phyloP scores from a whole-genome alignment of 2,329 filamentous ascomycete genomes.

The Gnomoniopsis sp. region DNA sequence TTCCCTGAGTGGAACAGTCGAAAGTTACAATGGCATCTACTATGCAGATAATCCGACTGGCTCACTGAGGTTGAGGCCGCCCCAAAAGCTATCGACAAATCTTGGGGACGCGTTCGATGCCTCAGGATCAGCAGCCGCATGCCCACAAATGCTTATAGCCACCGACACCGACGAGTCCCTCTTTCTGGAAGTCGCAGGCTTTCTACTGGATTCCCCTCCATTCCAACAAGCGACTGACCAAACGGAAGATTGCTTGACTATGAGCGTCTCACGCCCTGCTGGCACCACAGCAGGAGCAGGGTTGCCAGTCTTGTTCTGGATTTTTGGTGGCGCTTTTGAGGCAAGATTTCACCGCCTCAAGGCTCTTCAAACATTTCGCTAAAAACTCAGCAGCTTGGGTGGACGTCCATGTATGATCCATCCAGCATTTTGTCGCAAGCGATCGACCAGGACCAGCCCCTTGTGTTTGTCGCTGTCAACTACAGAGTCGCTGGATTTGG shows the following conservation, averaged over 20 bases:
- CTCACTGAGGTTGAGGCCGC: constrained; percentile 64
- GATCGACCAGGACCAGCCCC: constrained; percentile 53
- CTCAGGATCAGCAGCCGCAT: constrained; percentile 55
- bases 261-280: constrained; percentile 57
- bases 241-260: constrained; percentile 62
- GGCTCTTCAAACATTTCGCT: not conserved
- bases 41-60: constrained; percentile 70
- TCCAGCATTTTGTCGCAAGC: constrained; percentile 42
- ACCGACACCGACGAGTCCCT: constrained; percentile 34
- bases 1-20: constrained; percentile 43
- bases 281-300: constrained; percentile 52
- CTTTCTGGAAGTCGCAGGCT: constrained; percentile 42
- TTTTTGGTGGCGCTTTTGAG: constrained; percentile 65
- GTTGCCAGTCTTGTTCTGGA: constrained; percentile 68
- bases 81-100: constrained; percentile 53
- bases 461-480: constrained; percentile 74
- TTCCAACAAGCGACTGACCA: constrained; percentile 53
- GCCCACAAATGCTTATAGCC: constrained; percentile 68
- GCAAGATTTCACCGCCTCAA: constrained; percentile 16
- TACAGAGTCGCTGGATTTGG: constrained; percentile 75
- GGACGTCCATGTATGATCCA: constrained; percentile 50
- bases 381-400: constrained; percentile 36
- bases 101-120: constrained; percentile 59
- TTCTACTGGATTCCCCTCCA: constrained; percentile 52
- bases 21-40: constrained; percentile 72